Base-by-base conservation (phyloP, 345 rosid genomes). In the Aquilaria malaccensis region DNA sequence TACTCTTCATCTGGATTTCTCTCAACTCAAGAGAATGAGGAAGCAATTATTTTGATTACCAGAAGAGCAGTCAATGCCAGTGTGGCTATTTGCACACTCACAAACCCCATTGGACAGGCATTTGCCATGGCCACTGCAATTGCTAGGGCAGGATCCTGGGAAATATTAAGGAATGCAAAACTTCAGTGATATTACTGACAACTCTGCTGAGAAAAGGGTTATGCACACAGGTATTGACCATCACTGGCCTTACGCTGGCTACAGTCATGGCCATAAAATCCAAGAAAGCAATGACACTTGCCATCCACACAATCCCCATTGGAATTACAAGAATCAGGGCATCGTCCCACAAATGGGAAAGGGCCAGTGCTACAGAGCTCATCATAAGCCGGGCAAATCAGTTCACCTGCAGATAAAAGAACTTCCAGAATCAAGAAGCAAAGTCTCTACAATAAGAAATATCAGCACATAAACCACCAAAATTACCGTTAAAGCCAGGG, bases 231-330 rank as follows among this genome's bases (percentile, higher is more conserved):
- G 55, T 22, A 45, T 70, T 31, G 59, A 60, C 68, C 22, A 22
- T 55, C 46, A 48, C 0, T 22, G 57, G 37, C 70, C 97, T 85
- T 77, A 94, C 99, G 83, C 74, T 77, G 70, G 62, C 83, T 79
- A 70, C 99, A 94, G 74, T 88, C 99, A 70, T 71, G 86, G 55
- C 99, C 95, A 61, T 78, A 85, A 81, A 84, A 88, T 51, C 99
- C 99, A 15, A 91, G 76, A 74, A 90, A 86, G 73, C 99, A 94
- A 50, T 61, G 84, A 47, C 99, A 94, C 72, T 69, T 82, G 65
- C 97, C 96, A 74, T 85, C 83, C 69, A 91, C 67, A 73, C 99
- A 95, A 60, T 95, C 97, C 65, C 99, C 99, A 74, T 91, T 91
- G 49, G 83, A 83, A 70, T 78, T 79, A 69, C 99, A 95, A 22